Percentiles rank a stretch among this genome's conserved stretches.
These are phyloP conservation scores for Hypoxylon fuscum DNA, from an alignment of 495 filamentous ascomycete genomes.

Conservation along the genomic window DNA sequence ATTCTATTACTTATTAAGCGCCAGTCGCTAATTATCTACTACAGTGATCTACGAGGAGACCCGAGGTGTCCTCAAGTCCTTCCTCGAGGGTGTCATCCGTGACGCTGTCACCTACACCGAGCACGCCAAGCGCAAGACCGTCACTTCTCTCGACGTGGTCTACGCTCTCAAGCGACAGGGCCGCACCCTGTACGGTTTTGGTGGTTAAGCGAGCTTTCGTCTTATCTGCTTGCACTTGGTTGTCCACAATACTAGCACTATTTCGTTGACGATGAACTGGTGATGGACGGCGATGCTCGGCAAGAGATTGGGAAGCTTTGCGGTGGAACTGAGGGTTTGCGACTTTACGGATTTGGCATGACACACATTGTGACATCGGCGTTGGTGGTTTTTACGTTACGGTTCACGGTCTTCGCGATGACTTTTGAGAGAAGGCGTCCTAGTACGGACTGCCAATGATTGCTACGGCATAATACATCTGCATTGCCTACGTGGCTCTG, in stretches of 20 bases:
- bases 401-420: conserved; percentile 38
- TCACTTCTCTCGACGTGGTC: conserved; percentile 93
- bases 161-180: conserved; percentile 94
- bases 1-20: not conserved
- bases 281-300: not conserved
- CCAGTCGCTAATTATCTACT: conserved; percentile 48
- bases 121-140: conserved; percentile 97
- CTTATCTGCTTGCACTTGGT: not conserved
- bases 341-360: conserved; percentile 44
- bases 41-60: conserved; percentile 99
- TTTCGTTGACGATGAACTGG: not conserved
- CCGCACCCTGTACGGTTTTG: conserved; percentile 80
- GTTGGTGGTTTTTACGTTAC: conserved; percentile 42
- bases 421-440: conserved; percentile 31
- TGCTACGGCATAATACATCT: conserved; percentile 31
- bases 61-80: conserved; percentile 99
- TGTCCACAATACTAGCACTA: not conserved
- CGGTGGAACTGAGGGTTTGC: conserved; percentile 21
- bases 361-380: conserved; percentile 41
- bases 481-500: conserved; percentile 26
- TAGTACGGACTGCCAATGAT: conserved; percentile 17
- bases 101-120: conserved; percentile 98
- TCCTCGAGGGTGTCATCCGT: conserved; percentile 99
- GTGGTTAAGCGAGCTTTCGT: conserved; percentile 72
- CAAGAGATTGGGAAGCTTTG: not conserved